A percentile compares a stretch with the other conserved stretches of the same genome.
Conservation (phyloP, 192 early-diverging fungal genomes). For the Spinellus fusiger region DNA sequence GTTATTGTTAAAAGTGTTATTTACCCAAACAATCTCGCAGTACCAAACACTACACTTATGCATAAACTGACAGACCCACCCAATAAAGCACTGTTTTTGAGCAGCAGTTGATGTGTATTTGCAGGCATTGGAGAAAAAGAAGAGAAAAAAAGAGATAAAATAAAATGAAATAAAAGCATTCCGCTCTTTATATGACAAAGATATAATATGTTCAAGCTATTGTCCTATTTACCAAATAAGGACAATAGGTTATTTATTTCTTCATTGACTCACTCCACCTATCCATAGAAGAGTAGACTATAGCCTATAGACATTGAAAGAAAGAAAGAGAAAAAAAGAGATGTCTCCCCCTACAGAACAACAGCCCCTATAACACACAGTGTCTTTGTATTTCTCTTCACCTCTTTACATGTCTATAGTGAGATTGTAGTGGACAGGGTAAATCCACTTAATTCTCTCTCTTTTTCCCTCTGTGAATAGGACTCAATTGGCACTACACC, state of each 20-base stretch:
- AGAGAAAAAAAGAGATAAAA: not conserved
- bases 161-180: not conserved
- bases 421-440: no score
- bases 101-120: not conserved
- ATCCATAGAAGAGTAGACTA: no score
- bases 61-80: not conserved
- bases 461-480: no score
- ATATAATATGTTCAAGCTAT: no score
- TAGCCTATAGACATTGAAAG: not conserved
- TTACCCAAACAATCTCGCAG: slow-evolving; percentile 1
- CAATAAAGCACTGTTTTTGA: not conserved
- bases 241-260: not conserved
- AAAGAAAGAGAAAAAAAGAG: not conserved
- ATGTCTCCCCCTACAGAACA: no score
- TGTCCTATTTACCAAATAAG: not conserved
- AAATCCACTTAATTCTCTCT: no score
- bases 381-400: no score
- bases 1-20: not conserved
- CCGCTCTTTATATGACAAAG: not conserved
- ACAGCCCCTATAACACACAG: no score
- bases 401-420: no score
- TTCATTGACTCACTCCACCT: no score
- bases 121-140: not conserved
- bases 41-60: slow-evolving; percentile 10
- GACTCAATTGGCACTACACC: no score